phyloP scores from a whole-genome alignment of 495 filamentous ascomycete genomes.

The Aspergillus sclerotiicarbonarius region DNA sequence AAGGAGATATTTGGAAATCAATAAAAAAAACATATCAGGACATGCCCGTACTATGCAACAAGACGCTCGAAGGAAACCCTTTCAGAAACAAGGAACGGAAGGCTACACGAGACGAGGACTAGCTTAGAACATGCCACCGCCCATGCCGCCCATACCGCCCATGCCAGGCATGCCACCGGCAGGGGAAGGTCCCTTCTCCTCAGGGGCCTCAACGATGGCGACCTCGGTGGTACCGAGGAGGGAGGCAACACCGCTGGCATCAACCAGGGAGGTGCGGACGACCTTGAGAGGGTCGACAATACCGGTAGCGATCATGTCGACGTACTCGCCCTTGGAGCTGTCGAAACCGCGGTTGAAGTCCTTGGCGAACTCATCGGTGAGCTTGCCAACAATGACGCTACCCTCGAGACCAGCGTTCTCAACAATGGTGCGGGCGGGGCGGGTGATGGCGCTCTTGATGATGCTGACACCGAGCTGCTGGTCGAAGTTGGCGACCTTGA shows the following conservation, averaged over 20 bases:
- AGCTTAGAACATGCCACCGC: constrained; percentile 50
- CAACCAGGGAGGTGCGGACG: constrained; percentile 89
- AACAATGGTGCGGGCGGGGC: constrained; percentile 88
- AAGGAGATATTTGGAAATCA: constrained; percentile 17
- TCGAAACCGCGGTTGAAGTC: constrained; percentile 99
- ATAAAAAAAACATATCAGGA: constrained; percentile 31
- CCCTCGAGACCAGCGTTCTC: constrained; percentile 98
- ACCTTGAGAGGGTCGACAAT: constrained; percentile 99
- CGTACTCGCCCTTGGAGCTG: constrained; percentile 93
- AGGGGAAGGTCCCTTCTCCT: constrained; percentile 72
- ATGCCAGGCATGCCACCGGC: constrained; percentile 62
- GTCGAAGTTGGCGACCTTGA: constrained; percentile 95
- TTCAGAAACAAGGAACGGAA: constrained; percentile 21
- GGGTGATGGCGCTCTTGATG: constrained; percentile 95
- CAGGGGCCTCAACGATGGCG: constrained; percentile 91
- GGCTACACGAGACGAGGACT: constrained; percentile 15
- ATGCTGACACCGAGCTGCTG: constrained; percentile 98
- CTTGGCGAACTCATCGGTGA: constrained; percentile 84
- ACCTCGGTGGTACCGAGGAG: constrained; percentile 98
- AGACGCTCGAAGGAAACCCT: constrained; percentile 33
- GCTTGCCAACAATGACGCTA: constrained; percentile 95
- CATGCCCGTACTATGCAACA: constrained; percentile 46
- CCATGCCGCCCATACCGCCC: constrained; percentile 69
- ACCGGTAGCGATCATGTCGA: constrained; percentile 96
- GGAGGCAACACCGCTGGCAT: constrained; percentile 94